Evolutionary conservation across 148 eudicot genomes (phyloP), one percentile per base, ranked within the genome.

Genomic region (Linanthus parryae): DNA sequence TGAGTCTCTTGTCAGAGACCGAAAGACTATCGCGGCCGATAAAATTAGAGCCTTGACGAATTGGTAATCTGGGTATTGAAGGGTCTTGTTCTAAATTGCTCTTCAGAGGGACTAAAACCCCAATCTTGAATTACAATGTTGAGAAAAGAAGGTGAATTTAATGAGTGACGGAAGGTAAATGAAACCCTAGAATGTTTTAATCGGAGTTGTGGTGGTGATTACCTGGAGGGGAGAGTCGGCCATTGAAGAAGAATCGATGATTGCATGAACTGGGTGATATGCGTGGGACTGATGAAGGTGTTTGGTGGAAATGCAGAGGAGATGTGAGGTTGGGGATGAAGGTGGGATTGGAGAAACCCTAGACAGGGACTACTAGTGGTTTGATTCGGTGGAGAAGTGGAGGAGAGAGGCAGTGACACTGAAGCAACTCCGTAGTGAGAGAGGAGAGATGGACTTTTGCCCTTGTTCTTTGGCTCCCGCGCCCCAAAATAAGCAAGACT

Each of bases 1-100:
- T 91, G 39, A 91, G 78, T 48, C 98, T 66, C 67, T 87, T 91
- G 64, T 91, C 96, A 37, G 65, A 20, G 40, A 69, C 36, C 13
- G 74, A 64, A 61, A 87, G 53, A 57, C 62, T 59, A 52, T 62
- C 54, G n/a, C 98, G 89, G 47, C 98, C 98, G 0, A 87, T 47
- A 4, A 69, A 50, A 55, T 77, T 91, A 13, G 65, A 52, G 46
- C 94, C 96, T 54, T 63, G 55, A 17, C 42, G 44, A 57, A 91
- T 64, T 23, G 84, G 69, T 28, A 86, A 46, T 59, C 55, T 59
- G 44, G 89, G 72, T 49, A 69, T 26, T 8, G 79, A 75, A 54
- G 58, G 43, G n/a, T 72, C 83, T 64, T 77, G 83, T 35, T 77
- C 70, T 34, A 74, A 60, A 41, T 64, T 62, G 21, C 65, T 61